These are phyloP conservation scores for Aethionema arabicum DNA, from an alignment of 345 rosid genomes.

Conservation along the genomic window DNA sequence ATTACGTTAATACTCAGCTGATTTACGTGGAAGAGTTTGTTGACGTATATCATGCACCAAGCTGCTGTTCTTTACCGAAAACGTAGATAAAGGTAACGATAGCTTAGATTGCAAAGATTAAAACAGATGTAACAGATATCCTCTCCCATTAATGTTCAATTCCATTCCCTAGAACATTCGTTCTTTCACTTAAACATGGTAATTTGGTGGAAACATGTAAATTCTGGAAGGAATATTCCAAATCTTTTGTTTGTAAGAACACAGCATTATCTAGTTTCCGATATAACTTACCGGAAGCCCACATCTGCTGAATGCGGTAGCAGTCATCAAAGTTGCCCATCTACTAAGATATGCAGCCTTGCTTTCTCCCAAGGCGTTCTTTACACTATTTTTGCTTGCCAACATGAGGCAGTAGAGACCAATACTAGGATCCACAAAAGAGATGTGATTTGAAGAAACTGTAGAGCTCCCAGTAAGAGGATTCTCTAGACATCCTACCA, in stretches of 20 bases:
- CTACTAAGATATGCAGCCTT: conserved; percentile 60
- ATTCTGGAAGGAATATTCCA: background rate
- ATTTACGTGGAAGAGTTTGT: too few relatives aligned
- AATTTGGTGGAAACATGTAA: conserved; percentile 15
- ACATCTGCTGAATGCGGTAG: conserved; percentile 73
- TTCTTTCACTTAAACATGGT: conserved; percentile 9
- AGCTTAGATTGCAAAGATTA: too few relatives aligned
- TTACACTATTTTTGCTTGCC: conserved; percentile 55
- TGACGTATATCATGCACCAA: too few relatives aligned
- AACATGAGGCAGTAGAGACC: conserved; percentile 68
- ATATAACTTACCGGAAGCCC: conserved; percentile 86
- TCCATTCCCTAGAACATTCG: conserved; percentile 3
- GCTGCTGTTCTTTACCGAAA: too few relatives aligned
- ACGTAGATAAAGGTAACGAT: too few relatives aligned
- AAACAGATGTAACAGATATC: too few relatives aligned
- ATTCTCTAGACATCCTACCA: conserved; percentile 54
- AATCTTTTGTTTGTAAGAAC: conserved; percentile 19
- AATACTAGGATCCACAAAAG: conserved; percentile 76
- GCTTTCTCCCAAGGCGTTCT: conserved; percentile 70
- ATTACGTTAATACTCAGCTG: background rate
- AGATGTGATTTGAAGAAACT: conserved; percentile 52
- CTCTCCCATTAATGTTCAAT: too few relatives aligned
- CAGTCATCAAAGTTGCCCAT: conserved; percentile 76
- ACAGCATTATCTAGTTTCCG: conserved; percentile 14
- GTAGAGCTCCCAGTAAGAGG: conserved; percentile 38